phyloP scores from a whole-genome alignment of 2,329 filamentous ascomycete genomes.

The Trichophyton rubrum region DNA sequence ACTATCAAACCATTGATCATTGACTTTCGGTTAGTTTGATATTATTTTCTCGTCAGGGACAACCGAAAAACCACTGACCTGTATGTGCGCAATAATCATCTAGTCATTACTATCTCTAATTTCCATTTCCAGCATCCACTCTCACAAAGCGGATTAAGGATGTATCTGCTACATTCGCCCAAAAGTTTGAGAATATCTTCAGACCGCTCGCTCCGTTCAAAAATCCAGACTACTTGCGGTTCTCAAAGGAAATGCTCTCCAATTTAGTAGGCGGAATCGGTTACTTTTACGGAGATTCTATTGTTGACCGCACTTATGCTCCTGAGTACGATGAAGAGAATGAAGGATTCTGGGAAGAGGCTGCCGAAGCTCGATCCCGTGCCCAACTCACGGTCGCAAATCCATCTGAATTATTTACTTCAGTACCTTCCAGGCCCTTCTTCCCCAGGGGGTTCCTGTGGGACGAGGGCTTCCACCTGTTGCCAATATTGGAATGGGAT shows the following conservation, averaged over 20 bases:
- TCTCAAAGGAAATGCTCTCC: constrained; percentile 83
- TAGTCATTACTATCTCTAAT: neutral
- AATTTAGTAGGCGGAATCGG: constrained; percentile 90
- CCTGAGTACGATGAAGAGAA: constrained; percentile 88
- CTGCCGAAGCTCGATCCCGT: constrained; percentile 62
- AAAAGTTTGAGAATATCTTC: constrained; percentile 62
- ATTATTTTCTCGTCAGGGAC: constrained; percentile 76
- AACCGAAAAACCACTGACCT: constrained; percentile 41
- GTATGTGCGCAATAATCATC: constrained; percentile 25
- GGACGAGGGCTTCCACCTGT: constrained; percentile 94
- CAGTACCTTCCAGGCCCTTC: constrained; percentile 83
- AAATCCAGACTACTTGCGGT: constrained; percentile 58
- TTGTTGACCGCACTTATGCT: constrained; percentile 86
- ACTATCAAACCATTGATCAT: neutral
- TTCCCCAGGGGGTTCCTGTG: constrained; percentile 94
- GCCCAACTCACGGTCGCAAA: constrained; percentile 60
- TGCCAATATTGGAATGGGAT: constrained; percentile 90
- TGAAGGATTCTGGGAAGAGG: constrained; percentile 90
- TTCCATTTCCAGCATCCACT: constrained; percentile 38
- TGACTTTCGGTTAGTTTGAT: constrained; percentile 52
- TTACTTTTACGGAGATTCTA: constrained; percentile 79
- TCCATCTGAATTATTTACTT: constrained; percentile 79
- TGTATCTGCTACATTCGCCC: constrained; percentile 55
- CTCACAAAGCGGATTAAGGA: constrained; percentile 57
- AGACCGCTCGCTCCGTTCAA: constrained; percentile 64